A percentile compares a stretch with the other conserved stretches of the same genome.
phyloP scores from a whole-genome alignment of 768 basidiomycete genomes.

The Pleurotus citrinopileatus region DNA sequence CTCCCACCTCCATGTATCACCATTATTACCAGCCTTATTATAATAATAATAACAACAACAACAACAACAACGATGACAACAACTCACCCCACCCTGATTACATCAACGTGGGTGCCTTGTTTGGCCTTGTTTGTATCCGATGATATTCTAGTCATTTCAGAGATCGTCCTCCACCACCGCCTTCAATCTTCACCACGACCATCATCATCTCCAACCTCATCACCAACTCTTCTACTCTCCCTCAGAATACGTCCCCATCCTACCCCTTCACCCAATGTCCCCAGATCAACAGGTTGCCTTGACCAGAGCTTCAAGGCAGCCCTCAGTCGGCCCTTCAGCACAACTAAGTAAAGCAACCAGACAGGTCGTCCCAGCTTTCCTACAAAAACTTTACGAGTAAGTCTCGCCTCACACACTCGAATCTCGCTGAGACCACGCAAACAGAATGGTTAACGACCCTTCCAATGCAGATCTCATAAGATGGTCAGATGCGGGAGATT shows the following conservation, averaged over 20 bases:
- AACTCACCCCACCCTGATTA: not conserved
- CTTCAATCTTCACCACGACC: not conserved
- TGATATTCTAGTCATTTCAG: not conserved
- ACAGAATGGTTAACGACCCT: constrained; percentile 89
- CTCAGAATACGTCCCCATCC: not conserved
- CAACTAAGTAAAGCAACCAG: constrained; percentile 32
- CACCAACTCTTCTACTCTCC: not conserved
- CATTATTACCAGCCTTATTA: not conserved
- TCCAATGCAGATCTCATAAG: constrained; percentile 81
- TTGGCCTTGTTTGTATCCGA: constrained; percentile 4
- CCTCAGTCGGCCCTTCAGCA: constrained; percentile 23
- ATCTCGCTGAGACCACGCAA: constrained; percentile 3
- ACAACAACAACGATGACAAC: not conserved
- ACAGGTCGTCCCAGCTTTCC: constrained; percentile 67
- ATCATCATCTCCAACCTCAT: not conserved
- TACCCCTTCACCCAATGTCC: constrained; percentile 29
- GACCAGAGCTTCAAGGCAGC: constrained; percentile 35
- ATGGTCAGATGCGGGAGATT: constrained; percentile 90
- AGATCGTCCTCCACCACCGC: not conserved
- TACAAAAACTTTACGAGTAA: constrained; percentile 91
- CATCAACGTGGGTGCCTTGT: not conserved
- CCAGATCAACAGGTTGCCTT: constrained; percentile 58
- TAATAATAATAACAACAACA: not conserved
- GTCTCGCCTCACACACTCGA: constrained; percentile 26
- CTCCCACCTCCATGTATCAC: not conserved